Conservation (phyloP, 176 grass and related monocot genomes). For the Phoenix dactylifera region DNA sequence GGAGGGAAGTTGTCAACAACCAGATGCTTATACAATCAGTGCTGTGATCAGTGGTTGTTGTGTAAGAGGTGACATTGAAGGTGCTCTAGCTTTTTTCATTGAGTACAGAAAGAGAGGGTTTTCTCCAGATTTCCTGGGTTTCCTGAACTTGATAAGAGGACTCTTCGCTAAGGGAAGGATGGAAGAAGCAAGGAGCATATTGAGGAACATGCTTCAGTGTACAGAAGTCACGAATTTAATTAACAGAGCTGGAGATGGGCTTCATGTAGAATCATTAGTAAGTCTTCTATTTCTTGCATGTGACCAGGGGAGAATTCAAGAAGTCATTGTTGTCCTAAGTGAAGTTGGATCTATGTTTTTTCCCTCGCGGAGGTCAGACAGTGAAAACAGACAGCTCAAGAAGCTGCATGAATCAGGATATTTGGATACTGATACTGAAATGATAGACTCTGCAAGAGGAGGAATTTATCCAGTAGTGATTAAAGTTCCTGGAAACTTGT, state of each 20-base stretch:
- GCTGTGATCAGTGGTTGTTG: constrained; percentile 59
- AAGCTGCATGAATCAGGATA: constrained; percentile 27
- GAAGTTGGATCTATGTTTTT: constrained; percentile 47
- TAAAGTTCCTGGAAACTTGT: constrained; percentile 23
- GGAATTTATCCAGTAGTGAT: constrained; percentile 8
- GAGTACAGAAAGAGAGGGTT: constrained; percentile 37
- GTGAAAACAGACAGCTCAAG: constrained; percentile 26
- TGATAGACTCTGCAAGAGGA: constrained; percentile 11
- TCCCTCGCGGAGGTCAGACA: constrained; percentile 33
- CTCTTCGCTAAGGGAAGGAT: constrained; percentile 82
- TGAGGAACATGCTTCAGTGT: constrained; percentile 71
- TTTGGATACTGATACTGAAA: constrained; percentile 19
- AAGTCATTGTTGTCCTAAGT: constrained; percentile 62
- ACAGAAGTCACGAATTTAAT: constrained; percentile 47
- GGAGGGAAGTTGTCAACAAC: constrained; percentile 39
- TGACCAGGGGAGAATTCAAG: constrained; percentile 66
- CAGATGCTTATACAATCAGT: constrained; percentile 71
- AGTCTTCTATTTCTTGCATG: constrained; percentile 60
- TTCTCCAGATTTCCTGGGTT: constrained; percentile 75
- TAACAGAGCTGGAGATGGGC: constrained; percentile 55
- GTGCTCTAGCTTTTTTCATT: constrained; percentile 54
- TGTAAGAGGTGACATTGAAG: constrained; percentile 61
- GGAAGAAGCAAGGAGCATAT: constrained; percentile 71
- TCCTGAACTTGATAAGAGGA: constrained; percentile 60
- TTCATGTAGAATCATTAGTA: constrained; percentile 48